These are phyloP conservation scores for Gynandropsis gynandra DNA, from an alignment of 345 rosid genomes.

Conservation along the genomic window DNA sequence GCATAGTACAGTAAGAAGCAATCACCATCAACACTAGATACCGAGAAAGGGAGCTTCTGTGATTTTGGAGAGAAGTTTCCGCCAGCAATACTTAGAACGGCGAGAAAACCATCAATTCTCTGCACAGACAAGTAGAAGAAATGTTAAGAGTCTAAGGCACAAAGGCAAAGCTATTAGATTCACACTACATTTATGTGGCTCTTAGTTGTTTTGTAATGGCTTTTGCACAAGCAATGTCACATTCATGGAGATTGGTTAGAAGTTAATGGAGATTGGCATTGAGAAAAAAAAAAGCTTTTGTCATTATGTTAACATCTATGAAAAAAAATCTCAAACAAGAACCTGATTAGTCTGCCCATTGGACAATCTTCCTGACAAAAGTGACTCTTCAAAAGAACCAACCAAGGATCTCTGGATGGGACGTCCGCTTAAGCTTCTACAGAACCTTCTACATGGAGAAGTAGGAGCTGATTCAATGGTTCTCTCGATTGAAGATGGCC, in stretches of 20 bases:
- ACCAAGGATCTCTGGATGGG: slow-evolving; percentile 79
- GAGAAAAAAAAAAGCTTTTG: too few species aligned
- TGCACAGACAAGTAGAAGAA: slow-evolving; percentile 23
- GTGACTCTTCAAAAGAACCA: slow-evolving; percentile 97
- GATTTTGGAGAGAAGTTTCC: slow-evolving; percentile 82
- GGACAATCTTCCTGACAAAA: slow-evolving; percentile 73
- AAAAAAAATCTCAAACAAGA: slow-evolving; percentile 5
- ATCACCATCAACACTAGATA: slow-evolving; percentile 84
- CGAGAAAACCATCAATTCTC: slow-evolving; percentile 90
- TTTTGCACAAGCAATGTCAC: slow-evolving; percentile 3
- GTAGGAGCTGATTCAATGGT: slow-evolving; percentile 37
- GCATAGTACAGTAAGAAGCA: slow-evolving; percentile 69
- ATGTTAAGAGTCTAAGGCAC: slow-evolving; percentile 12
- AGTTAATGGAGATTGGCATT: too few species aligned
- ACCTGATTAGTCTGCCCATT: slow-evolving; percentile 67
- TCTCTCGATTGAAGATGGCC: slow-evolving; percentile 56
- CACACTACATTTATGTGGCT: background rate
- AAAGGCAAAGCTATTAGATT: background rate
- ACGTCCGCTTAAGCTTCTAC: slow-evolving; percentile 67
- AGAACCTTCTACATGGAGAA: slow-evolving; percentile 40
- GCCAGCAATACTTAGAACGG: slow-evolving; percentile 85
- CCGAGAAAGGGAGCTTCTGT: slow-evolving; percentile 90
- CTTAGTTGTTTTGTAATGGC: background rate
- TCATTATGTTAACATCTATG: slow-evolving; percentile 12
- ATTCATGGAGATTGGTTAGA: background rate